Evolutionary conservation across 2,329 filamentous ascomycete species (phyloP), one percentile per base, ranked within the genome.

Genomic region (Fulvia fulva): DNA sequence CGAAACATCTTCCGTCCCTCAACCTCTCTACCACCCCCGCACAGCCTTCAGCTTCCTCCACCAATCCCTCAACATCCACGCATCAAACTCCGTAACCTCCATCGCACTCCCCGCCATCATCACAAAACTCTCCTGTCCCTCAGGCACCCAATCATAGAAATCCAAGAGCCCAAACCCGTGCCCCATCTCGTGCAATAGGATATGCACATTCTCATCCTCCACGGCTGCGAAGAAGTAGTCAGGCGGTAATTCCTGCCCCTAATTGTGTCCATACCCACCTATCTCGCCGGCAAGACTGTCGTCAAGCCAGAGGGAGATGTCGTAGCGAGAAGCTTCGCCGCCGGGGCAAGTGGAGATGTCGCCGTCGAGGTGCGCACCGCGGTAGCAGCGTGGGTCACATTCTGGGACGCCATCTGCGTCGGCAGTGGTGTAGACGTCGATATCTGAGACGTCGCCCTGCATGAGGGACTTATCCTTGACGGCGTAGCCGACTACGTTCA

Each of bases 1-100:
- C n/a, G n/a, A n/a, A n/a, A n/a, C n/a, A n/a, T n/a, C n/a, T n/a
- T n/a, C n/a, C n/a, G n/a, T n/a, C n/a, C n/a, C n/a, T n/a, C n/a
- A n/a, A n/a, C 28, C 28, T 32, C 19, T 56, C 22, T 37, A 57
- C 56, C 56, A 57, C 8, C 30, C 50, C 19, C 56, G 56, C 25
- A 22, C 56, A 16, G 43, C 43, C 44, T 57, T 57, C 41, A 57
- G 4, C 32, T 73, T 69, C 61, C 71, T 71, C 77, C 76, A 80
- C 76, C 77, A 80, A 64, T 80, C 76, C 1, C 77, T 67, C 37
- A 76, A 63, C 77, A 80, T 80, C 78, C 78, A 80, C 14, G 75
- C 76, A 55, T 80, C 78, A 51, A 80, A 80, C 46, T 80, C 77
- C 2, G 78, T 80, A 21, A 80, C 71, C 47, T 71, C 57, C 16